Conservation (phyloP, 257 asterid genomes). For the Przewalskia tangutica region DNA sequence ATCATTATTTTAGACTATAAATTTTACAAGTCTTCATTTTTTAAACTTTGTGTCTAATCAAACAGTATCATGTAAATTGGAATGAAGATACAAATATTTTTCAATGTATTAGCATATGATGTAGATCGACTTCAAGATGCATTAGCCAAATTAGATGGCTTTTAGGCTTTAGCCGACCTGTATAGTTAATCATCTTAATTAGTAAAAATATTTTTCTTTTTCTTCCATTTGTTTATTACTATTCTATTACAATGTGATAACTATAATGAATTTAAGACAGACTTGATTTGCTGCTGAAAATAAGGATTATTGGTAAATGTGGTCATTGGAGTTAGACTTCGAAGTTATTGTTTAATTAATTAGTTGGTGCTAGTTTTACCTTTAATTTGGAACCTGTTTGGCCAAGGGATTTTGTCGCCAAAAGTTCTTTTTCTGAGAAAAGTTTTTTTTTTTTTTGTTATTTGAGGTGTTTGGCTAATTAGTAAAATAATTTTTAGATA, state of each 20-base stretch:
- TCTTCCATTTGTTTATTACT: background rate
- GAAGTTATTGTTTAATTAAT: background rate
- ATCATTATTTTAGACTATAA: too few relatives aligned
- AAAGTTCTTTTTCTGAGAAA: too few relatives aligned
- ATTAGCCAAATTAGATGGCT: background rate
- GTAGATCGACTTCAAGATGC: background rate
- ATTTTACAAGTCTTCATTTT: too few relatives aligned
- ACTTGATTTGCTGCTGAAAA: background rate
- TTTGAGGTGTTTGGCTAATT: too few relatives aligned
- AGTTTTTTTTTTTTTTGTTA: too few relatives aligned
- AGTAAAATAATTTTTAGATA: too few relatives aligned
- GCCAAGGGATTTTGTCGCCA: too few relatives aligned
- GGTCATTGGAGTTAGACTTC: background rate
- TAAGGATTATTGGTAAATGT: background rate
- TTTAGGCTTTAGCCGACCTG: background rate
- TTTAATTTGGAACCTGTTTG: too few relatives aligned
- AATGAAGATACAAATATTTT: background rate
- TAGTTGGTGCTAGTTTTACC: too few relatives aligned
- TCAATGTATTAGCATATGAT: background rate
- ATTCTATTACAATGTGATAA: background rate
- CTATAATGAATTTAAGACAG: background rate
- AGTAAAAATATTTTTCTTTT: background rate
- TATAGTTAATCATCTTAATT: background rate
- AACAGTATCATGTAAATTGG: too few relatives aligned
- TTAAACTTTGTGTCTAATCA: too few relatives aligned